These are phyloP conservation scores for Aspergillus fumigatus DNA, from an alignment of 2,329 filamentous ascomycete genomes.

Conservation along the genomic window DNA sequence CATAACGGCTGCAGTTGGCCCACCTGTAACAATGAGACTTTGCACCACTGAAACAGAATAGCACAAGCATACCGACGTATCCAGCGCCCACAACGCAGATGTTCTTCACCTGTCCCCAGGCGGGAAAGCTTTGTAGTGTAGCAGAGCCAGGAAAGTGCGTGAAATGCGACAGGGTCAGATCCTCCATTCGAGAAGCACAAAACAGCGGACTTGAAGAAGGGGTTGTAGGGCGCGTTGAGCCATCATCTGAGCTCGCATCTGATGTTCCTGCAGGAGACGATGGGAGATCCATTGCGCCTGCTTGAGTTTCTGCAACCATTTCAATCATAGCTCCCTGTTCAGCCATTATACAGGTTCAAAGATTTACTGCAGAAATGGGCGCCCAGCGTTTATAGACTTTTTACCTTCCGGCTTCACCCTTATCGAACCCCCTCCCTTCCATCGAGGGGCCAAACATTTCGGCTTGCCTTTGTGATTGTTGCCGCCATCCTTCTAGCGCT, in stretches of 20 bases:
- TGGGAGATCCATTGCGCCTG: constrained; percentile 17
- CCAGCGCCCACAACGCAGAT: constrained; percentile 73
- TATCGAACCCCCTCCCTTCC: neutral
- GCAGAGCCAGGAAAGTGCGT: constrained; percentile 8
- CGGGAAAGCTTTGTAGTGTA: constrained; percentile 2
- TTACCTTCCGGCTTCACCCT: neutral
- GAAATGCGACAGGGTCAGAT: constrained; percentile 13
- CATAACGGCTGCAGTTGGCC: constrained; percentile 70
- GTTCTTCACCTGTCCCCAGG: constrained; percentile 21
- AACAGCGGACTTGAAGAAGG: constrained; percentile 25
- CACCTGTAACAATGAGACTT: constrained; percentile 46
- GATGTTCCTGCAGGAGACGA: constrained; percentile 15
- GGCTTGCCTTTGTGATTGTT: neutral
- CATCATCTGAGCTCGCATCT: constrained; percentile 17
- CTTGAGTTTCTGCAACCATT: neutral
- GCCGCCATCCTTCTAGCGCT: neutral
- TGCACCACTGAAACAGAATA: neutral
- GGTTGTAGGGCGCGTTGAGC: constrained; percentile 23
- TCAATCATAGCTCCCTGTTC: neutral
- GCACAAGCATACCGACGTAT: constrained; percentile 61
- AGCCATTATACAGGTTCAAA: neutral
- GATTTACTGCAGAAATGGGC: neutral
- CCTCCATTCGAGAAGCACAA: constrained; percentile 19
- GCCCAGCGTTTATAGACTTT: neutral
- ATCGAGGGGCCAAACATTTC: neutral